Conservation (phyloP, 768 basidiomycete species). For the Xanthoconium stramineum region DNA sequence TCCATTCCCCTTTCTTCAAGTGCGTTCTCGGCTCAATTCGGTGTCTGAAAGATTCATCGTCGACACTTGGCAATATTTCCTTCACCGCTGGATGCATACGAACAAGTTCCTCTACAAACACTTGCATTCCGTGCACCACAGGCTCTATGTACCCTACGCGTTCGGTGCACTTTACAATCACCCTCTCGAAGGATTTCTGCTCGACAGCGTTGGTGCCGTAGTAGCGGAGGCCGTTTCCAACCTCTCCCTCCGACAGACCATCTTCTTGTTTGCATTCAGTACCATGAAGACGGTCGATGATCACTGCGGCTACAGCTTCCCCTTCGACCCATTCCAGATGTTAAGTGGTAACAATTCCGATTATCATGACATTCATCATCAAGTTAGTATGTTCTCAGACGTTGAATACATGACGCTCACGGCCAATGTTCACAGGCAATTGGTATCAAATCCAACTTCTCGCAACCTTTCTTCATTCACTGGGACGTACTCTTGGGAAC, state of each 20-base stretch:
- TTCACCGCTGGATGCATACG: constrained; percentile 88
- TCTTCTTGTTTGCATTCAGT: constrained; percentile 77
- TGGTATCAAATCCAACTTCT: constrained; percentile 94
- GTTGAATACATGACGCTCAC: background rate
- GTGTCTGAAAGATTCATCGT: constrained; percentile 67
- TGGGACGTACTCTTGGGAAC: constrained; percentile 90
- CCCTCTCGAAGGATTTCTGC: constrained; percentile 87
- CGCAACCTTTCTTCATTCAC: constrained; percentile 94
- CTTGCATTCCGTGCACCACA: constrained; percentile 92
- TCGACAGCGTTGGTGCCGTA: constrained; percentile 80
- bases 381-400: constrained; percentile 43
- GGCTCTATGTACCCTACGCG: constrained; percentile 95
- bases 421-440: constrained; percentile 31
- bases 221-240: constrained; percentile 67
- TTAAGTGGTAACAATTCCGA: constrained; percentile 88
- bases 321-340: constrained; percentile 89
- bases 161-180: constrained; percentile 98
- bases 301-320: constrained; percentile 87
- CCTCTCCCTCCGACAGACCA: constrained; percentile 80
- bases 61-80: constrained; percentile 98
- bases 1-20: constrained; percentile 16
- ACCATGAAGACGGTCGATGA: constrained; percentile 94
- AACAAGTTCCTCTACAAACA: constrained; percentile 89
- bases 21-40: background rate
- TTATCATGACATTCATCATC: constrained; percentile 98